Evolutionary conservation across 2,329 filamentous ascomycete species (phyloP).

Genomic region (Exserohilum turcica): DNA sequence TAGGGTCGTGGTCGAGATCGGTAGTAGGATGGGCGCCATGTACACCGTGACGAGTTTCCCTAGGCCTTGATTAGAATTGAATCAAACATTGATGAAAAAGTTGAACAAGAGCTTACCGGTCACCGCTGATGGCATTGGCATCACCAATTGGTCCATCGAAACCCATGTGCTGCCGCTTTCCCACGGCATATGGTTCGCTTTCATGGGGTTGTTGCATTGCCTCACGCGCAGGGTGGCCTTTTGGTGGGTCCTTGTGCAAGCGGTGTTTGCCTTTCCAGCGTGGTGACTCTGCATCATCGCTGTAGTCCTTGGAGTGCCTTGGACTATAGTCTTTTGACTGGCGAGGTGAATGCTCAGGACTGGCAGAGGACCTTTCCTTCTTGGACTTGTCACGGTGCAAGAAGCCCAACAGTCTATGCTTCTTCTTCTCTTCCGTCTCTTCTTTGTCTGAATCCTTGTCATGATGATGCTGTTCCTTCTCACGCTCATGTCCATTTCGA

Average conservation of each 20-base stretch:
- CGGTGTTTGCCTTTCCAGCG: conserved; percentile 41
- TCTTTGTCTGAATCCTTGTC: conserved; percentile 29
- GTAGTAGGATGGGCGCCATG: conserved; percentile 29
- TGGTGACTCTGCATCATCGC: conserved; percentile 21
- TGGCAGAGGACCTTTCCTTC: conserved; percentile 30
- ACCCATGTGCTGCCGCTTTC: conserved; percentile 37
- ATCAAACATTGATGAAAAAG: neutral
- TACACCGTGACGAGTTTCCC: conserved; percentile 20
- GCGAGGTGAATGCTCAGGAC: conserved; percentile 25
- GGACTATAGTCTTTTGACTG: conserved; percentile 27
- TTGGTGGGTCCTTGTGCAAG: conserved; percentile 51
- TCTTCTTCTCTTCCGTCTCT: conserved; percentile 43
- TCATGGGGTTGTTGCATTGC: conserved; percentile 27
- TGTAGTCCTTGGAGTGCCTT: conserved; percentile 32
- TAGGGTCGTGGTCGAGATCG: conserved; percentile 22
- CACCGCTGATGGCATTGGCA: conserved; percentile 31
- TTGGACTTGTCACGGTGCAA: conserved; percentile 51
- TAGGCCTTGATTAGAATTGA: conserved; percentile 12
- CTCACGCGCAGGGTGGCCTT: conserved; percentile 41
- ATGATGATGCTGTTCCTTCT: conserved; percentile 24
- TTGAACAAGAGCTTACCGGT: conserved; percentile 29
- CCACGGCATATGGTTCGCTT: conserved; percentile 13
- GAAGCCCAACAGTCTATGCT: conserved; percentile 48
- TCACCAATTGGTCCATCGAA: conserved; percentile 39
- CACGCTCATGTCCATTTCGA: conserved; percentile 36